Base-by-base conservation (phyloP, 116 monocot genomes). In the Posidonia oceanica region DNA sequence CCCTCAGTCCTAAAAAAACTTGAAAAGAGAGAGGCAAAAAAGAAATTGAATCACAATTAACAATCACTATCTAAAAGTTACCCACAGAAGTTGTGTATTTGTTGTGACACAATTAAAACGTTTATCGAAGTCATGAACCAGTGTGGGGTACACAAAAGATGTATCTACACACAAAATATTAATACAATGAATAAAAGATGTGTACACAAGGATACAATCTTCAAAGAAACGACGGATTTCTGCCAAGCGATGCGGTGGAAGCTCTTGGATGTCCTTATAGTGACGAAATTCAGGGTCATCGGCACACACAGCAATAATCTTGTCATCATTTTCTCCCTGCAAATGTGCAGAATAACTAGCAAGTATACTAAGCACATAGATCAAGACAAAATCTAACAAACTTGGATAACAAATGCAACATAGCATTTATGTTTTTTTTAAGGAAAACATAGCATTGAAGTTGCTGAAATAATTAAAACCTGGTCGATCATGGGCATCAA, bases 401-500 rank as follows among this genome's bases (percentile, higher is more conserved):
- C 29, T 29, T 14, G 17, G 15, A 54, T 4, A 16, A 44, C 7
- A 36, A 21, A 63, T 63, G 63, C 14, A 14, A 15, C 23, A 36
- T 39, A 15, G 13, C 10, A 63, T 36, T 63, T 7, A 36, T 4
- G 14, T 22, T 3, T 12, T 63, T 36, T 39, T 36, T 8, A 36
- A 36, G 14, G 23, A 0, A 63, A 63, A 63, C 17, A 58, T 58
- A 29, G 48, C 48, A 48, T 7, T 13, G 20, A 44, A 44, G 60
- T 18, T 41, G 14, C n/a, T 60, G 48, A 52, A 74, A 59, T 55
- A 8, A 14, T 18, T 70, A 10, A 10, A 57, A 85, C 91, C 83
- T 91, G 91, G 78, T 91, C 91, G 64, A 91, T 91, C 91, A 91
- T 91, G 53, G 91, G 91, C 91, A 91, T 91, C 76, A 91, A 71